Base-by-base conservation (phyloP, 73 alveolate species). In the Paramecium caudatum region DNA sequence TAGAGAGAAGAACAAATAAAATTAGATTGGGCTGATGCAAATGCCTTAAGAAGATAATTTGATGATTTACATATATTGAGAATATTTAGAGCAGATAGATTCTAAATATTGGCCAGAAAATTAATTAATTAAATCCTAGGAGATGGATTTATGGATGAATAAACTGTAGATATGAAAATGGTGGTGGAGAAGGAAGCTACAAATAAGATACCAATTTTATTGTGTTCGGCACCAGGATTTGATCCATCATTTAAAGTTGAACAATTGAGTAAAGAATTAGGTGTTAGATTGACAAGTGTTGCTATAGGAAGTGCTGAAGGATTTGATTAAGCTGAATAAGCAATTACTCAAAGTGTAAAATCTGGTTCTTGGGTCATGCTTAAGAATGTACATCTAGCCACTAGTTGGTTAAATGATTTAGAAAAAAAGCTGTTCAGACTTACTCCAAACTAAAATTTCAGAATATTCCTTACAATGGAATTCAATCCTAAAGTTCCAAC, bases 401-500 rank as follows among this genome's bases (percentile, higher is more conserved):
- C 99, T 50, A 83, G 93, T 34, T 98, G 99, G 99, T 94, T 98
- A 16, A 93, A 93, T 69, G 99, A 98, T 92, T 88, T 97, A 48
- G 99, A 98, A 91, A 98, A 98, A 97, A 96, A 97, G 69, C 93
- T 98, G 62, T 96, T 97, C 82, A 95, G 99, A 87, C 96, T 95
- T 46, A 91, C 96, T 50, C 99, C 99, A 1, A 98, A 98, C 91
- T 95, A 87, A n/a, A 95, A 97, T 88, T 98, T 98, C 96, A 97
- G 99, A 94, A 91, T 98, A n/a, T 98, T 98, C 96, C 90, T 98
- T 91, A 98, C 99, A 7, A 98, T 98, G 99, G 99, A 98, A 94
- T 92, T 98, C 91, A 98, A 97, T 85, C 99, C 99, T 9, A 97
- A 97, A 92, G 97, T 98, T 23, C 99, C 99, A 9, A 91, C 99